Evolutionary conservation across 306 rosid species (phyloP).

Genomic region (Astragalus membranaceus): DNA sequence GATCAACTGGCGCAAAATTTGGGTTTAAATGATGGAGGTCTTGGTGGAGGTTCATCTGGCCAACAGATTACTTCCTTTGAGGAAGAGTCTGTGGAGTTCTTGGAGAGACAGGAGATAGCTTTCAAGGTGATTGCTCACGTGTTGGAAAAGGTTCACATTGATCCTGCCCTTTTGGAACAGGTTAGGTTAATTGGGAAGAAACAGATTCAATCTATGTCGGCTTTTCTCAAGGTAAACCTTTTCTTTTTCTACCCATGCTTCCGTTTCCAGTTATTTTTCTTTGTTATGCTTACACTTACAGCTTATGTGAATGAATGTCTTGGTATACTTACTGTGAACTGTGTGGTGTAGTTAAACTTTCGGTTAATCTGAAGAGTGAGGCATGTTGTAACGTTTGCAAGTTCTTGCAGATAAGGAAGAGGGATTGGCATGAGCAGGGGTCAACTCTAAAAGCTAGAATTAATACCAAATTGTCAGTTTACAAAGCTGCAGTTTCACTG

Average conservation of each 20-base stretch:
- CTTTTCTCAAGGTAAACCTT: constrained; percentile 65
- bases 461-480: constrained; percentile 72
- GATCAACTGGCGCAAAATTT: constrained; percentile 61
- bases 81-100: constrained; percentile 77
- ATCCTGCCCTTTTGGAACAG: constrained; percentile 67
- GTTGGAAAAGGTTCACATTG: constrained; percentile 51
- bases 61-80: constrained; percentile 75
- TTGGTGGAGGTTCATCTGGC: constrained; percentile 37
- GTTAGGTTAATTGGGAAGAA: constrained; percentile 75
- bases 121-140: constrained; percentile 76
- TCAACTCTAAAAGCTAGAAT: constrained; percentile 74
- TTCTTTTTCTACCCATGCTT: not conserved
- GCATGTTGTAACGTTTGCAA: constrained; percentile 13
- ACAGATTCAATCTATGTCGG: constrained; percentile 75
- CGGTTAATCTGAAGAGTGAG: constrained; percentile 10
- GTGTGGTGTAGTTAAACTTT: constrained; percentile 12
- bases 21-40: constrained; percentile 58
- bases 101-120: constrained; percentile 91
- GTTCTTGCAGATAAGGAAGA: constrained; percentile 78
- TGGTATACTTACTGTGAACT: not conserved
- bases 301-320: not conserved
- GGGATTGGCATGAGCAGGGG: constrained; percentile 95
- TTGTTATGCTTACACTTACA: not conserved
- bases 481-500: constrained; percentile 66
- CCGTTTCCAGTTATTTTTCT: not conserved